Evolutionary conservation across 352 stramenopile genomes (phyloP).

Genomic region (Globisporangium alternatum): DNA sequence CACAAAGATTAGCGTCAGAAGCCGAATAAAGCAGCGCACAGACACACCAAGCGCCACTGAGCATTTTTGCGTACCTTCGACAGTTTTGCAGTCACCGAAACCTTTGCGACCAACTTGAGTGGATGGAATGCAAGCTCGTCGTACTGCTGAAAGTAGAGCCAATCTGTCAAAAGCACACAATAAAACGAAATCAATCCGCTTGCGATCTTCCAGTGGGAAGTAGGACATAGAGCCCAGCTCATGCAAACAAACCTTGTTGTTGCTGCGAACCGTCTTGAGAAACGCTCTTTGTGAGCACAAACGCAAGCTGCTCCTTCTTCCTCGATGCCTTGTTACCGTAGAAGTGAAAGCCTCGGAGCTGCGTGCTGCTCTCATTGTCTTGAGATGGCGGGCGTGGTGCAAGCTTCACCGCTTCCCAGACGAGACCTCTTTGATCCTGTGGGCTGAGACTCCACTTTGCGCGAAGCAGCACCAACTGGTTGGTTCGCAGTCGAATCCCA

Average conservation of each 20-base stretch:
- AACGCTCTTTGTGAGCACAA: conserved; percentile 6
- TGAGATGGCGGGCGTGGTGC: not conserved
- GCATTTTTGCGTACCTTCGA: not conserved
- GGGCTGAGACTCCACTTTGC: conserved; percentile 12
- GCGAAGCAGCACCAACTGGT: conserved; percentile 27
- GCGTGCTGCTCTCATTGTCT: not conserved
- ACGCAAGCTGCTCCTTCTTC: conserved; percentile 20
- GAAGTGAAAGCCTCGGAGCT: conserved; percentile 16
- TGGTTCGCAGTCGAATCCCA: conserved; percentile 30
- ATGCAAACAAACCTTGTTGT: conserved; percentile 3
- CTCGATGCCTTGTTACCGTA: conserved; percentile 15
- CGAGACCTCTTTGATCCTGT: conserved; percentile 12
- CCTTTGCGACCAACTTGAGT: not conserved
- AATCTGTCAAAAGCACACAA: conserved; percentile 27
- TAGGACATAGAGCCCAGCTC: too few relatives aligned
- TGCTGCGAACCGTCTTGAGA: not conserved
- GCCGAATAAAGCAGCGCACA: conserved; percentile 10
- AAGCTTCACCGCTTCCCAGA: conserved; percentile 23
- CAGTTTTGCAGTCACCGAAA: not conserved
- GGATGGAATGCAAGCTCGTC: conserved; percentile 30
- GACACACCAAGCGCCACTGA: not conserved
- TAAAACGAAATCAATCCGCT: too few relatives aligned
- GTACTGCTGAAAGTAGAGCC: conserved; percentile 39
- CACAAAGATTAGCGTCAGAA: not conserved
- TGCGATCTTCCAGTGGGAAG: too few relatives aligned